A percentile compares a stretch with the other conserved stretches of the same genome.
Evolutionary conservation across 352 stramenopile species (phyloP).

Genomic region (Blastocystis sp.): DNA sequence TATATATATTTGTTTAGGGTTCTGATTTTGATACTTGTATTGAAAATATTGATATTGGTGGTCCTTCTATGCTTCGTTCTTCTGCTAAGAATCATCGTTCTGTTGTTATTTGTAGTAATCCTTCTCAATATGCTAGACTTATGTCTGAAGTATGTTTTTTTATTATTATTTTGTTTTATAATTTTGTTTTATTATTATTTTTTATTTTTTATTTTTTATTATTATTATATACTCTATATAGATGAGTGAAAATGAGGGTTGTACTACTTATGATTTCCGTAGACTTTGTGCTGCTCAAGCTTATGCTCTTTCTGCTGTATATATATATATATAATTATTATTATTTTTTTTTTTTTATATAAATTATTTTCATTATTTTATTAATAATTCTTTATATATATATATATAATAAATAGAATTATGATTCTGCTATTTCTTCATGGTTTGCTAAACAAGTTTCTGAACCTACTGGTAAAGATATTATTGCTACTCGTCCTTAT

Average conservation of each 20-base stretch:
- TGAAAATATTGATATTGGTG: slow-evolving; percentile 99
- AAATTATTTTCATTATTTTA: too few species aligned
- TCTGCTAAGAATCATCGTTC: slow-evolving; percentile 93
- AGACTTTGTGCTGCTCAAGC: slow-evolving; percentile 52
- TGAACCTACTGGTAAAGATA: slow-evolving; percentile 43
- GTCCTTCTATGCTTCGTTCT: slow-evolving; percentile 90
- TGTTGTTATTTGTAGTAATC: slow-evolving; percentile 84
- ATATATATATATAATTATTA: too few species aligned
- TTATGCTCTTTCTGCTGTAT: slow-evolving; percentile 57
- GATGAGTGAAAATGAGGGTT: slow-evolving; percentile 52
- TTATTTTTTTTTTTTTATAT: too few species aligned
- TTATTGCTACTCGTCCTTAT: slow-evolving; percentile 73
- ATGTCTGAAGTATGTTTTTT: slow-evolving; percentile 55
- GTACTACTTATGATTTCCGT: slow-evolving; percentile 50
- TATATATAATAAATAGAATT: too few species aligned
- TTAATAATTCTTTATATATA: too few species aligned
- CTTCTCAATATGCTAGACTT: slow-evolving; percentile 75
- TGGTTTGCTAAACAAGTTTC: slow-evolving; percentile 78
- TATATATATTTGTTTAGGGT: too few species aligned
- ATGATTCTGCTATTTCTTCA: slow-evolving; percentile 84
- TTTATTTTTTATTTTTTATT: too few species aligned
- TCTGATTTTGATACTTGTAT: slow-evolving; percentile 91
- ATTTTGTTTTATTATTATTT: too few species aligned
- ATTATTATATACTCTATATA: too few species aligned
- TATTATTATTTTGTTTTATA: neutral